Evolutionary conservation across 2,329 filamentous ascomycete species (phyloP), one percentile per base, ranked within the genome.

Genomic region (Claviceps monticola): DNA sequence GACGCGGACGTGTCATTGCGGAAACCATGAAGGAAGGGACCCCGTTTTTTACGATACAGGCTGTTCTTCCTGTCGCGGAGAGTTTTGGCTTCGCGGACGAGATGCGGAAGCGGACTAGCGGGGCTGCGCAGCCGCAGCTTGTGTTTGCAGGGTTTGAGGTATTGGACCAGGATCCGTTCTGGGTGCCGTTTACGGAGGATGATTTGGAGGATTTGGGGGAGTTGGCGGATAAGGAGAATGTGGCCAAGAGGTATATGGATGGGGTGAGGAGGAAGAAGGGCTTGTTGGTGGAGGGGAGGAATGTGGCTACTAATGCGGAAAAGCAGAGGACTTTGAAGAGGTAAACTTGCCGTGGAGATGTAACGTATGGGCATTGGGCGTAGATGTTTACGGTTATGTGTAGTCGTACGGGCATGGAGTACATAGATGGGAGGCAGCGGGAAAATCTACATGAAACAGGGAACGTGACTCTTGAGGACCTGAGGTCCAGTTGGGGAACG

Each of bases 71-170:
- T 1, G 93, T 95, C 0, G 91, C 89, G 19, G 90, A 96, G 68
- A 93, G 86, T 8, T 98, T 98, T 65, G 93, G 93, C 1, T 98
- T 98, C 71, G 81, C 82, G 4, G 93, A 97, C 64, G 93, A 98
- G 69, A 97, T 98, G 71, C 82, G 93, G 53, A 97, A 97, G 71
- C 80, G 90, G 6, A 95, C 89, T 1, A 89, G 84, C 6, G 93
- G 93, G 3, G 88, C 86, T 3, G 93, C 93, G 1, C 86, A 88
- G 61, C 93, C 93, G 48, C 93, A 97, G 73, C 76, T 98, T 39
- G 84, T 95, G 55, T 98, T 97, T 64, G 80, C 87, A 7, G 93
- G 93, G 1, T 98, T 90, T 63, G 88, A 96, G 67, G 79, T 95
- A 59, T 74, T 97, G 2, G 89, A 97, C 65, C 85, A 96, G 69